Conservation (phyloP, 2,329 filamentous ascomycete species). For the Aspergillus ustus region DNA sequence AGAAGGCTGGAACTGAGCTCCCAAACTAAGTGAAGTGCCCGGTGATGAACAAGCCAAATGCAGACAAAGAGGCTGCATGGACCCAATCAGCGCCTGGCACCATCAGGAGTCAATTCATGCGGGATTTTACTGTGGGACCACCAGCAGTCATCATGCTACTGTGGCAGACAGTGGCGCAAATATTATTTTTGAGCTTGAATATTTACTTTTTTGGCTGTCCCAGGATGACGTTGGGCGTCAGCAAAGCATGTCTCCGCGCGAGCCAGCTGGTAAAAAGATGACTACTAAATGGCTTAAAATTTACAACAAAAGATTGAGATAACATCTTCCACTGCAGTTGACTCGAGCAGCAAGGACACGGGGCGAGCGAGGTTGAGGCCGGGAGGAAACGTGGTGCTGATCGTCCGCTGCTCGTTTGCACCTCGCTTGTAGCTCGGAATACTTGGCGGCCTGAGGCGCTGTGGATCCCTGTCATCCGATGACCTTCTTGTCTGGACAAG, state of each 20-base stretch:
- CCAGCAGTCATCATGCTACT: background rate
- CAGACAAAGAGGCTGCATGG: constrained; percentile 9
- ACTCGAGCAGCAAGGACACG: background rate
- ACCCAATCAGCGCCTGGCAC: constrained; percentile 4
- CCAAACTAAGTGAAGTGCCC: constrained; percentile 1
- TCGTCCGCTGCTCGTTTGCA: background rate
- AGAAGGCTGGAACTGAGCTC: background rate
- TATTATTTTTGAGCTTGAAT: background rate
- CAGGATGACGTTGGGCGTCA: background rate
- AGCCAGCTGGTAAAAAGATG: background rate
- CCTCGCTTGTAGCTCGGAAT: background rate
- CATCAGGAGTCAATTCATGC: constrained; percentile 2
- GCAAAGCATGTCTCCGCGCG: background rate
- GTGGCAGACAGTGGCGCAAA: background rate
- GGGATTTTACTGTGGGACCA: constrained; percentile 10
- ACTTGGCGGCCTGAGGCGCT: background rate
- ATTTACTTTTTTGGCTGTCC: background rate
- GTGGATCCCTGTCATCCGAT: constrained; percentile 11
- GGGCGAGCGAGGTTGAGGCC: background rate
- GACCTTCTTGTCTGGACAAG: background rate
- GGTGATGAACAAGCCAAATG: background rate
- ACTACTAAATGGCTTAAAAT: background rate
- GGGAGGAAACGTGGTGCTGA: background rate
- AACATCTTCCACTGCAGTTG: too few relatives aligned
- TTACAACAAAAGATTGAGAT: background rate